Percentiles rank a stretch among this genome's conserved stretches.
phyloP scores from a whole-genome alignment of 257 asterid species.

The Plantago ovata region DNA sequence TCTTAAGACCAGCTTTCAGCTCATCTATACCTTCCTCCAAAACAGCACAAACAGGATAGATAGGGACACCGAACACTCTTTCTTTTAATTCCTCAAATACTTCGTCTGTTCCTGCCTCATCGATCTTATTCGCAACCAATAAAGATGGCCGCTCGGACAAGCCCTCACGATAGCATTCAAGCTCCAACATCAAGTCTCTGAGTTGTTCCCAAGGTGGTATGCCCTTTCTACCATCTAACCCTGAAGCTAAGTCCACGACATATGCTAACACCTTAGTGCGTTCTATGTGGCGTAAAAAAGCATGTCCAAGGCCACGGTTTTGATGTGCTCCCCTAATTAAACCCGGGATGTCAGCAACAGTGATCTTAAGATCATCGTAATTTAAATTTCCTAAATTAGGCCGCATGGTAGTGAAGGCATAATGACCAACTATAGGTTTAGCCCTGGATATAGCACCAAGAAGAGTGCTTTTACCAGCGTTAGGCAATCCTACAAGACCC shows the following conservation, averaged over 20 bases:
- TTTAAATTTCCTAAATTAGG: constrained; percentile 80
- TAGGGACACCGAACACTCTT: constrained; percentile 55
- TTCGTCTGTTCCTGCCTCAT: constrained; percentile 72
- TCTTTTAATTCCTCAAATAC: constrained; percentile 58
- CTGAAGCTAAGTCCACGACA: constrained; percentile 75
- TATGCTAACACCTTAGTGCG: constrained; percentile 83
- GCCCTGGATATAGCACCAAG: constrained; percentile 92
- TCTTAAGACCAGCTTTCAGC: constrained; percentile 64
- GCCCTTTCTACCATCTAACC: constrained; percentile 58
- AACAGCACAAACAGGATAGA: constrained; percentile 90
- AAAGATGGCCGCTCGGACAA: constrained; percentile 62
- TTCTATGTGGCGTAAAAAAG: constrained; percentile 84
- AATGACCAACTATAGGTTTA: constrained; percentile 74
- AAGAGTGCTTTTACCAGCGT: constrained; percentile 95
- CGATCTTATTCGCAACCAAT: constrained; percentile 84
- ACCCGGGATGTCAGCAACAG: constrained; percentile 92
- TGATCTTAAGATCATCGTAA: constrained; percentile 65
- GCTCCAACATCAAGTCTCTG: constrained; percentile 64
- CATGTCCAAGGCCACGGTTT: constrained; percentile 91
- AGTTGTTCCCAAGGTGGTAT: constrained; percentile 87
- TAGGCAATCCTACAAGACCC: constrained; percentile 95
- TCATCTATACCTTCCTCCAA: constrained; percentile 75
- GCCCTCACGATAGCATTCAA: constrained; percentile 67
- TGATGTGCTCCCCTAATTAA: constrained; percentile 87
- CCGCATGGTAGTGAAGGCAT: constrained; percentile 91